phyloP scores from a whole-genome alignment of 768 basidiomycete genomes.

The Cystobasidium onofrii region DNA sequence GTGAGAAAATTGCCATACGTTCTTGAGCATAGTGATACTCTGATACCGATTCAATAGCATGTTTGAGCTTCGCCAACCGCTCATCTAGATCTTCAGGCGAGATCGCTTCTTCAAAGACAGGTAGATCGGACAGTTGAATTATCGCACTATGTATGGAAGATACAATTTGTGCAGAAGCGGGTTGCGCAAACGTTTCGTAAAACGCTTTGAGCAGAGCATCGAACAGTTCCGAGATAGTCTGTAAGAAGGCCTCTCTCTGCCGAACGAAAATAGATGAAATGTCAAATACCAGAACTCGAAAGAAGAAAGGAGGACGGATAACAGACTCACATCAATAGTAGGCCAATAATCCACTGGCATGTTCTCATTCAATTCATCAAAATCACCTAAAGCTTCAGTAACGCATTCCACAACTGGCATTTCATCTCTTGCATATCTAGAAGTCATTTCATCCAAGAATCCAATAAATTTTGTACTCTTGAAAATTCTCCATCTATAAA shows the following conservation, averaged over 20 bases:
- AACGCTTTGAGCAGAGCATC: conserved; percentile 75
- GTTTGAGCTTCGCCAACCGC: conserved; percentile 24
- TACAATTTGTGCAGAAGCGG: background rate
- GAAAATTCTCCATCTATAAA: conserved; percentile 77
- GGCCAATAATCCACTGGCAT: conserved; percentile 69
- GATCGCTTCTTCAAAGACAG: conserved; percentile 35
- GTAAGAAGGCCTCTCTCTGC: background rate
- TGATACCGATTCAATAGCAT: conserved; percentile 37
- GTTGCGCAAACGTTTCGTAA: conserved; percentile 60
- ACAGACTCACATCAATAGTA: conserved; percentile 62
- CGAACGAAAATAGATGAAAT: no score
- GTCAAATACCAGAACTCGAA: no score
- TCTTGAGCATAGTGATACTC: conserved; percentile 41
- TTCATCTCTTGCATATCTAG: conserved; percentile 77
- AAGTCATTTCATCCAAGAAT: conserved; percentile 76
- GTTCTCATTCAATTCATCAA: conserved; percentile 53
- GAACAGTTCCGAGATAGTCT: conserved; percentile 51
- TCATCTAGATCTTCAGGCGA: conserved; percentile 31
- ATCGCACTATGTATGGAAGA: conserved; percentile 15
- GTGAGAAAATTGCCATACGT: conserved; percentile 41
- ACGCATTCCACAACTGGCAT: conserved; percentile 85
- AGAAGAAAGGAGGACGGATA: background rate
- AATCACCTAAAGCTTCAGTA: conserved; percentile 71
- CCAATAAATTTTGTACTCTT: conserved; percentile 66
- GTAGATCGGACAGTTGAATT: conserved; percentile 30